Evolutionary conservation across 202 grass and related monocot species (phyloP).

Genomic region (Carex sylvatica): DNA sequence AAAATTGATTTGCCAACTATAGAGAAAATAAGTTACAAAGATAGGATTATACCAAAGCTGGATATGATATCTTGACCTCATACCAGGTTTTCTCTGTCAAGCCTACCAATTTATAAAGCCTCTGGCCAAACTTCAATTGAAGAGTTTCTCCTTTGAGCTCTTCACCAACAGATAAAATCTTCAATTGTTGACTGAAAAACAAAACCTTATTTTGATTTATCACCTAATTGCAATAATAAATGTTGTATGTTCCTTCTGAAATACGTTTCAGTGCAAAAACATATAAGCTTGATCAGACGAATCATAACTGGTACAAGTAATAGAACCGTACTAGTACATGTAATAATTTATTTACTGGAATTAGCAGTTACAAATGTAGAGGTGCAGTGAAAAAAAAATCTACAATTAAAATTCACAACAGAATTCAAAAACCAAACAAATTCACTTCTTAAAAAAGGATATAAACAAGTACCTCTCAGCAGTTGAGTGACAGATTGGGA

Average conservation of each 20-base stretch:
- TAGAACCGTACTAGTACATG: not conserved
- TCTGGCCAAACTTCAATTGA: constrained; percentile 41
- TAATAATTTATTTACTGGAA: not conserved
- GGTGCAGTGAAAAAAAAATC: not conserved
- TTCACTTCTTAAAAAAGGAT: not conserved
- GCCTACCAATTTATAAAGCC: constrained; percentile 54
- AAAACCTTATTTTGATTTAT: not conserved
- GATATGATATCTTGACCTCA: constrained; percentile 98
- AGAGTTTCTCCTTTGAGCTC: constrained; percentile 59
- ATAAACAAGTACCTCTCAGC: constrained; percentile 11
- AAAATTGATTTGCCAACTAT: not conserved
- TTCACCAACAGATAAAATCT: constrained; percentile 48
- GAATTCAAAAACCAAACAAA: not conserved
- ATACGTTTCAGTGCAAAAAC: not conserved
- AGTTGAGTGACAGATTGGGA: constrained; percentile 6
- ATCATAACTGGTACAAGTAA: not conserved
- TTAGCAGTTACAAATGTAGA: not conserved
- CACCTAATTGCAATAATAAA: not conserved
- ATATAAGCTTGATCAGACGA: too few relatives aligned
- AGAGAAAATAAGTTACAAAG: not conserved
- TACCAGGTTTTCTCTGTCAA: constrained; percentile 51
- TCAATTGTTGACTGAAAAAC: constrained; percentile 38
- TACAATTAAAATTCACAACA: not conserved
- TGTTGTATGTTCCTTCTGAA: not conserved
- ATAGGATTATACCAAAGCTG: constrained; percentile 65